Evolutionary conservation across 73 alveolate species (phyloP), one percentile per base, ranked within the genome.

Genomic region (Durusdinium trenchii): DNA sequence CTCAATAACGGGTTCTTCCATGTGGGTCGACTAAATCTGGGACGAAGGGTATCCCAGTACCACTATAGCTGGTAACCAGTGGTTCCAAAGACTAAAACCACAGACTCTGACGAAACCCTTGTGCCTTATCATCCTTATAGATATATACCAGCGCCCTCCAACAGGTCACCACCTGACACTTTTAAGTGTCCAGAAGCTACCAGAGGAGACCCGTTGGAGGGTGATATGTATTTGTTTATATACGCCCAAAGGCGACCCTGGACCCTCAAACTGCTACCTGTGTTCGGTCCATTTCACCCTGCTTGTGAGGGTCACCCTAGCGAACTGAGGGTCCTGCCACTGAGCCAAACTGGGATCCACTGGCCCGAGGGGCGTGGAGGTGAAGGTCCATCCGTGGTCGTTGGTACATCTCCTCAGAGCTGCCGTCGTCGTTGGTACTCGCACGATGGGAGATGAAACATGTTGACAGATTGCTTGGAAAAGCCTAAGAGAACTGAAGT

Each of bases 301-400:
- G 30, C 73, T 60, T 32, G 1, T 16, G 73, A 60, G n/a, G n/a
- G n/a, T 23, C 69, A 57, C 69, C 23, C 23, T 16, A 23, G 69
- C 69, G 69, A 12, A 23, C 69, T 57, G 23, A 16, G 23, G 23
- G 12, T 23, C 69, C 23, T 23, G 12, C 12, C 69, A 57, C 69
- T 57, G 23, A 57, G 12, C 69, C 12, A 57, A 57, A 71, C 9
- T 23, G 6, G 5, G 35, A 16, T 73, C 35, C 51, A 18, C 7
- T 40, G 86, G 86, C 45, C 86, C 86, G 61, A 52, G 26, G 45
- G 86, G 40, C 86, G 86, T 45, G 86, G 86, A 40, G 86, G 86
- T 43, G 86, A 52, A 43, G 86, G 86, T 36, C 86, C 86, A 76
- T 76, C 86, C 5, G 42, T 76, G 6, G 86, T 23, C 42, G 61